A percentile compares a stretch with the other conserved stretches of the same genome.
phyloP scores from a whole-genome alignment of 2,329 filamentous ascomycete genomes.

The Lasiodiplodia theobromae region DNA sequence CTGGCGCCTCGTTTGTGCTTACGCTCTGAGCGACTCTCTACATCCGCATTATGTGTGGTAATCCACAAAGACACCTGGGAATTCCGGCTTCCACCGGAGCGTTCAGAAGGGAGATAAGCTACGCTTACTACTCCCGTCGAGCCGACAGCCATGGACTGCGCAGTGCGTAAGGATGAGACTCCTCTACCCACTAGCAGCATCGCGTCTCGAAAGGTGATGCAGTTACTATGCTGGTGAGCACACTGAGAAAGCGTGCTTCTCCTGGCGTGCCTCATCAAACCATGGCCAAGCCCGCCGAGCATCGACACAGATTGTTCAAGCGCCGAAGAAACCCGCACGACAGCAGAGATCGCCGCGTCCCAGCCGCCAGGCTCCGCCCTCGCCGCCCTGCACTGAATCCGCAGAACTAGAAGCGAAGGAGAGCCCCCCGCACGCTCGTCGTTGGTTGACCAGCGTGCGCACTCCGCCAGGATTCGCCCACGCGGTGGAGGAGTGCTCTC shows the following conservation, averaged over 20 bases:
- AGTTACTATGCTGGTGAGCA: background rate
- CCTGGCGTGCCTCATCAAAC: background rate
- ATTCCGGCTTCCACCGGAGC: conserved; percentile 10
- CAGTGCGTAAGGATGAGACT: conserved; percentile 6
- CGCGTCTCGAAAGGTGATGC: background rate
- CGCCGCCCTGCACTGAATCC: conserved; percentile 9
- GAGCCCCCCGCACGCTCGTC: background rate
- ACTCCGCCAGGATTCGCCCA: conserved; percentile 16
- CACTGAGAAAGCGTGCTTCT: background rate
- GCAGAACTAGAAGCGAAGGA: conserved; percentile 9
- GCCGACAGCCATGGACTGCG: conserved; percentile 16
- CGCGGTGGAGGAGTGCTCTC: conserved; percentile 16
- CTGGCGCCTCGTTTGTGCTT: conserved; percentile 11
- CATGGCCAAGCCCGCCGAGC: conserved; percentile 14
- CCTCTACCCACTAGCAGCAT: background rate
- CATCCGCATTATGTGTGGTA: conserved; percentile 11
- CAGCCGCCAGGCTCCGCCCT: background rate
- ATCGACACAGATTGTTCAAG: background rate
- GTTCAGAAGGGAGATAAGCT: background rate
- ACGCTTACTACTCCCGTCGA: conserved; percentile 8
- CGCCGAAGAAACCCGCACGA: background rate
- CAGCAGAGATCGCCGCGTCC: conserved; percentile 2
- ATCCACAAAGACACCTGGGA: conserved; percentile 8
- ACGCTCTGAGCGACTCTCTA: background rate
- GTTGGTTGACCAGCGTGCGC: conserved; percentile 9